Base-by-base conservation (phyloP, 768 basidiomycete species). In the Lactifluus volemus region DNA sequence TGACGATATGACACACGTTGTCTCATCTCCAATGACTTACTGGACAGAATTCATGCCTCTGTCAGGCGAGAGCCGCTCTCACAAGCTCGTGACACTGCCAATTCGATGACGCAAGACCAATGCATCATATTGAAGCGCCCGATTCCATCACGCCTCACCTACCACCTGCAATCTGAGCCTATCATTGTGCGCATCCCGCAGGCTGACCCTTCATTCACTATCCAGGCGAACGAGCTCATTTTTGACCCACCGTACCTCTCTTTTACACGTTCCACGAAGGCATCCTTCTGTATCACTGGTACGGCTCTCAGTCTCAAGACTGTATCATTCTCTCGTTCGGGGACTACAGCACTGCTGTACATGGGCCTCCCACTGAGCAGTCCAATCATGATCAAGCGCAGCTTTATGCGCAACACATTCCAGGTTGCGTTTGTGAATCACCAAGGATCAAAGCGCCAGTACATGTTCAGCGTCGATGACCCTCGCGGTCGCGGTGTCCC, bases 391-490 rank as follows among this genome's bases (percentile, higher is more conserved):
- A 85, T 96, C 61, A 93, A 96, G 69, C 86, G 93, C 19, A 86
- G 92, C 0, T 98, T 98, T 75, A 98, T 98, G 96, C 84, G 86
- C 60, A 89, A 98, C 70, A 97, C 95, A 0, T 95, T 98, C 79
- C 92, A 97, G 71, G 74, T 98, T 38, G 86, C 92, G 2, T 98
- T 98, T 75, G 64, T 78, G 42, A 84, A 85, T 66, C 83, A 86
- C 64, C 69, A 77, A 36, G 84, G 84, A 32, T 61, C 75, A 55
- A 89, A 88, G 72, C 82, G 93, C 66, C 84, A 86, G 68, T 98
- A 98, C 75, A 93, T 97, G 85, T 98, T 97, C 78, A 93, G 90
- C 64, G 84, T 97, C 47, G 84, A 88, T 53, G 90, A 93, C 67
- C 80, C 86, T n/a, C n/a, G n/a, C n/a, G n/a, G n/a, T n/a, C n/a